Conservation (phyloP, 805 yeast species). For the Starmerella tilneyi region DNA sequence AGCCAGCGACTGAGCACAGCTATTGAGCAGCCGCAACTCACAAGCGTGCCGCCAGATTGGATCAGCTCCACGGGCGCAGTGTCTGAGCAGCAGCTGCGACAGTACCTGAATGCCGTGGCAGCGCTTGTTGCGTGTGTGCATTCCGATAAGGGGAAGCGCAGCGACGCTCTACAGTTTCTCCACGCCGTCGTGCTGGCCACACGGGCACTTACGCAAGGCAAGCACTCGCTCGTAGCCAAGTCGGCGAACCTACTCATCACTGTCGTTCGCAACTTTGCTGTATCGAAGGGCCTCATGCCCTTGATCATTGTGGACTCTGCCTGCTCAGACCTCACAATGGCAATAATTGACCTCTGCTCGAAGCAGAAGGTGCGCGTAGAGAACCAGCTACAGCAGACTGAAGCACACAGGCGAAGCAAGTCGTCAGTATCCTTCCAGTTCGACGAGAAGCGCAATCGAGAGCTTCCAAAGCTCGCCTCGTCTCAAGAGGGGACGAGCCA, state of each 20-base stretch:
- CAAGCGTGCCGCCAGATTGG: constrained; percentile 1
- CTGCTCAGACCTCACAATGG: constrained; percentile 58
- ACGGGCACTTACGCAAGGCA: constrained; percentile 21
- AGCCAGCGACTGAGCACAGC: constrained; percentile 15
- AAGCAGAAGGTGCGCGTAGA: not conserved
- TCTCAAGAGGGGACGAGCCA: not conserved
- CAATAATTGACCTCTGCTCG: constrained; percentile 35
- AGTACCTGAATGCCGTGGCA: constrained; percentile 30
- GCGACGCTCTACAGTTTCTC: constrained; percentile 28
- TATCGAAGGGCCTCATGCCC: constrained; percentile 58
- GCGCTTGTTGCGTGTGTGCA: constrained; percentile 31
- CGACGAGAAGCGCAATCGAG: constrained; percentile 2
- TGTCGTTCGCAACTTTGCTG: constrained; percentile 60
- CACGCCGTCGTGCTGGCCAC: constrained; percentile 32
- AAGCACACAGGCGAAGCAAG: not conserved
- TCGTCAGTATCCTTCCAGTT: constrained; percentile 2
- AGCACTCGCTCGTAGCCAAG: constrained; percentile 40
- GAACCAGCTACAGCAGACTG: not conserved
- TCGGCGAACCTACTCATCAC: constrained; percentile 68
- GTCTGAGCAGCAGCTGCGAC: constrained; percentile 23
- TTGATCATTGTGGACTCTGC: constrained; percentile 63
- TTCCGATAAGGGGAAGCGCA: constrained; percentile 11
- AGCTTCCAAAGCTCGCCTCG: not conserved
- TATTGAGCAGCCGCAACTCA: constrained; percentile 14
- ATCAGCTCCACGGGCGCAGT: constrained; percentile 27